Evolutionary conservation across 805 yeast genomes (phyloP).

Genomic region (Lipomyces yamadae): DNA sequence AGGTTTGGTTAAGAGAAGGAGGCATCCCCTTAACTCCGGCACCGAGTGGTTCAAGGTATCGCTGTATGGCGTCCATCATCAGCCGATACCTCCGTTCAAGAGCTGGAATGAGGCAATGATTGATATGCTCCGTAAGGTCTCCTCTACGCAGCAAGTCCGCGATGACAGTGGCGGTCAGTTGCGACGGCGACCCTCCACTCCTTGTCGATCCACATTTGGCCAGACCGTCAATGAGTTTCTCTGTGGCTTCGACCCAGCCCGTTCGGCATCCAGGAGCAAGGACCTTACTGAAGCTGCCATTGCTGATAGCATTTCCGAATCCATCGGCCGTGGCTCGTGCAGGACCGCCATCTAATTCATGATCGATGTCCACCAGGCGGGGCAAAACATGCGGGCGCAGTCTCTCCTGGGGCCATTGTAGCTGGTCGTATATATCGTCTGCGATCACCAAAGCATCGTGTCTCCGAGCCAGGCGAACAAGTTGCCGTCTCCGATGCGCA

Average conservation of each 20-base stretch:
- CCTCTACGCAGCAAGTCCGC: neutral
- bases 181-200: neutral
- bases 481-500: no score
- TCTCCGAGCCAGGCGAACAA: no score
- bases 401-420: no score
- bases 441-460: no score
- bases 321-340: neutral
- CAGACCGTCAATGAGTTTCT: neutral
- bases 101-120: neutral
- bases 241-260: neutral
- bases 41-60: neutral
- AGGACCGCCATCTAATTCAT: no score
- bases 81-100: neutral
- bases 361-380: no score
- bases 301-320: neutral
- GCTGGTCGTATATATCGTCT: no score
- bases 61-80: neutral
- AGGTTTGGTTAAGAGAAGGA: neutral
- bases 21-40: neutral
- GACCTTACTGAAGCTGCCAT: neutral
- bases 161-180: neutral
- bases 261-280: neutral
- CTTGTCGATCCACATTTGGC: neutral
- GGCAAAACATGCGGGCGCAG: no score
- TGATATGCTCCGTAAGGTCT: neutral